Percentiles rank a stretch among this genome's conserved stretches.
Evolutionary conservation across 1,284 basidiomycete genomes (phyloP).

Genomic region (Leccinum olivaceoglutinosum): DNA sequence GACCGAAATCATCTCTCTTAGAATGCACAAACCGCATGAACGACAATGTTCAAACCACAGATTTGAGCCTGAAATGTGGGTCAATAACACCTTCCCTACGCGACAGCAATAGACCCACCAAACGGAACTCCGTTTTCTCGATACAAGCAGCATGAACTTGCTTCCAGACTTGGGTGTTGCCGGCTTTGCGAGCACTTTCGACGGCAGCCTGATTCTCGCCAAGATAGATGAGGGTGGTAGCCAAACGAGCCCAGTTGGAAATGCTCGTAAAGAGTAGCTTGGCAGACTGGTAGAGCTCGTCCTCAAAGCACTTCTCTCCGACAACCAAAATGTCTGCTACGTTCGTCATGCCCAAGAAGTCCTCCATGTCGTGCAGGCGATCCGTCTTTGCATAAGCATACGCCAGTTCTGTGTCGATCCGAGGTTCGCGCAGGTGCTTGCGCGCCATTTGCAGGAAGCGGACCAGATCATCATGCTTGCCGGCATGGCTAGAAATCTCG

Average conservation of each 20-base stretch:
- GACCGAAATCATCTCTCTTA: background rate
- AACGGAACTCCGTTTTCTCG: slow-evolving; percentile 93
- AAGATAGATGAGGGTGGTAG: slow-evolving; percentile 97
- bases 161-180: slow-evolving; percentile 99
- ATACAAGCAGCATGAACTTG: slow-evolving; percentile 99
- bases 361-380: slow-evolving; percentile 97
- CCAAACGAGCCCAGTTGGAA: slow-evolving; percentile 97
- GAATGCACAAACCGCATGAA: slow-evolving; percentile 66
- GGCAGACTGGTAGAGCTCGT: slow-evolving; percentile 95
- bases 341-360: slow-evolving; percentile 40
- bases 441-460: slow-evolving; percentile 99
- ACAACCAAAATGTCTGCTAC: slow-evolving; percentile 87
- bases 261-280: slow-evolving; percentile 95
- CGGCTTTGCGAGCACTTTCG: slow-evolving; percentile 97
- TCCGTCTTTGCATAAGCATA: slow-evolving; percentile 98
- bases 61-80: slow-evolving; percentile 73
- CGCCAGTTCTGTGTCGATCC: slow-evolving; percentile 95
- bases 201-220: slow-evolving; percentile 98
- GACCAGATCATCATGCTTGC: slow-evolving; percentile 97
- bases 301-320: slow-evolving; percentile 99
- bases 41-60: slow-evolving; percentile 93
- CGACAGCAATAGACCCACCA: slow-evolving; percentile 39
- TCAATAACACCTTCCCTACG: slow-evolving; percentile 5
- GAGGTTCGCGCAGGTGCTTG: slow-evolving; percentile 94
- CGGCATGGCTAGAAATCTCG: slow-evolving; percentile 93